Evolutionary conservation across 805 yeast genomes (phyloP).

Genomic region (Spathaspora passalidarum): DNA sequence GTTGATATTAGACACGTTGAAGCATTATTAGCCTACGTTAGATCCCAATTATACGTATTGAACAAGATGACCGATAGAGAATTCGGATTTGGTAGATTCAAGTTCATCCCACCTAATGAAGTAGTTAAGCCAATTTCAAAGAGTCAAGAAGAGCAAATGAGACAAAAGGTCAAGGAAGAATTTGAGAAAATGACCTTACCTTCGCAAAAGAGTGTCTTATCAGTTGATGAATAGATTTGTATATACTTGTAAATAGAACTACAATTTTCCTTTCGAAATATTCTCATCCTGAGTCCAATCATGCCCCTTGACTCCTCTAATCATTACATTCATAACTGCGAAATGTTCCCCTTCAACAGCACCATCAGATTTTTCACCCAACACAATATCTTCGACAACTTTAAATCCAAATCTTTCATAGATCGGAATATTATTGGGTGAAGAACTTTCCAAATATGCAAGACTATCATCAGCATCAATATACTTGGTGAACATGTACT

Average conservation of each 20-base stretch:
- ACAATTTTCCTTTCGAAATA: constrained; percentile 13
- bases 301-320: constrained; percentile 33
- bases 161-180: constrained; percentile 47
- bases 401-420: constrained; percentile 51
- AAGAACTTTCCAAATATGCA: constrained; percentile 51
- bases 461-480: constrained; percentile 41
- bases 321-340: constrained; percentile 45
- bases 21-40: constrained; percentile 83
- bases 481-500: constrained; percentile 44
- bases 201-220: constrained; percentile 49
- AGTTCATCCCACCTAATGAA: constrained; percentile 78
- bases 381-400: constrained; percentile 46
- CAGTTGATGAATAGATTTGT: constrained; percentile 35
- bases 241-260: not conserved
- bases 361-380: constrained; percentile 29
- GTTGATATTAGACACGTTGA: constrained; percentile 82
- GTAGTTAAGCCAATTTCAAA: constrained; percentile 68
- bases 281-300: constrained; percentile 28
- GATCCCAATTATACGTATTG: constrained; percentile 85
- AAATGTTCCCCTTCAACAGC: constrained; percentile 36
- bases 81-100: constrained; percentile 86
- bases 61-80: constrained; percentile 86
- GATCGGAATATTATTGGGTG: constrained; percentile 47
- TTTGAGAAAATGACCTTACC: constrained; percentile 57
- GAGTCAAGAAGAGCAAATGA: constrained; percentile 58